Evolutionary conservation across 73 alveolate species (phyloP), one percentile per base, ranked within the genome.

Genomic region (Stentor roeselii): DNA sequence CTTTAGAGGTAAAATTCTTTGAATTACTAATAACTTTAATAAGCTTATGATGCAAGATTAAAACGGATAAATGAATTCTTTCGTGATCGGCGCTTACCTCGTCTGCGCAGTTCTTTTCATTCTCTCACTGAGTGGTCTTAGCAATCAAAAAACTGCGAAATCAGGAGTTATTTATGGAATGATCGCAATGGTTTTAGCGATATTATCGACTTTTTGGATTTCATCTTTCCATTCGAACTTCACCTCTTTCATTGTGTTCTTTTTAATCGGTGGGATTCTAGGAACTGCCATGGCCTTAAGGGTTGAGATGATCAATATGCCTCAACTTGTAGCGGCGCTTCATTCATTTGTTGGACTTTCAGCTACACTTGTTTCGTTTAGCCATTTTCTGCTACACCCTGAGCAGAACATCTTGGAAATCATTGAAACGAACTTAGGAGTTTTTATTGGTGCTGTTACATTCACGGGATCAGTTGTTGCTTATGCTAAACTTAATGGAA

Each of bases 401-500:
- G n/a, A n/a, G n/a, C n/a, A n/a, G 27, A 21, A 58, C 14, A 15
- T 58, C 14, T 14, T 58, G n/a, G 74, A 58, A 21, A 21, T 15
- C 14, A 58, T 58, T 21, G 74, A 58, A 58, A 58, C n/a, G 14
- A 15, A 15, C 74, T 15, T 58, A 58, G 74, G 74, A 58, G 74
- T 58, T 58, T 58, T 58, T 58, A 58, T 58, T 58, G 74, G 74
- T 15, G 92, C 86, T 0, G 59, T 90, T 60, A 90, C 95, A 78
- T 90, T 90, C 59, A 86, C 94, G 15, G 95, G 95, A n/a, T 75
- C 88, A 3, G 89, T 90, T 41, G 89, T 90, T 58, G 95, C 95
- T 0, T 86, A 84, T 11, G 94, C 88, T 58, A 90, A 90, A 50
- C 86, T 90, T 42, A 80, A 87, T n/a, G 94, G 74, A 58, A 58